Percentiles rank a stretch among this genome's conserved stretches.
These are phyloP conservation scores for Phytophthora ohioensis DNA, from an alignment of 352 stramenopile species.

Conservation along the genomic window DNA sequence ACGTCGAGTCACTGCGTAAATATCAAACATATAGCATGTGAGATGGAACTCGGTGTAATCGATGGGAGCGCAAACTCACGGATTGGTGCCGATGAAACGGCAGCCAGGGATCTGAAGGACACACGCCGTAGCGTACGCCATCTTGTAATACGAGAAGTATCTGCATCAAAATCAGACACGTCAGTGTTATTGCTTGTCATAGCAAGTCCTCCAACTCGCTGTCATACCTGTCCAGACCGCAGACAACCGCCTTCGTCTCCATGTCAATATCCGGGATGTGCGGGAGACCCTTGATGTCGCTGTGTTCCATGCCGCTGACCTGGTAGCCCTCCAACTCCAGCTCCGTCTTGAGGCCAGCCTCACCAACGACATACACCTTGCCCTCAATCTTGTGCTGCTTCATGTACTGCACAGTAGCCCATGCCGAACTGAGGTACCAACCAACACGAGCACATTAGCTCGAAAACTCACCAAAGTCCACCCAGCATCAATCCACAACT, in stretches of 20 bases:
- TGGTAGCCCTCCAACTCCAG: conserved; percentile 74
- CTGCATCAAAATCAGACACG: conserved; percentile 31
- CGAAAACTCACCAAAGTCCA: not conserved
- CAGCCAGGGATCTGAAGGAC: conserved; percentile 77
- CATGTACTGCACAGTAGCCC: conserved; percentile 84
- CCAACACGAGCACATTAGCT: conserved; percentile 1
- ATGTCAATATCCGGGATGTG: conserved; percentile 72
- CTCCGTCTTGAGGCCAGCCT: conserved; percentile 73
- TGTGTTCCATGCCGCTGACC: conserved; percentile 72
- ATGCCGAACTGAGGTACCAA: conserved; percentile 65
- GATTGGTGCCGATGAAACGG: conserved; percentile 86
- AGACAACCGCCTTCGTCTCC: conserved; percentile 82
- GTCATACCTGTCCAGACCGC: conserved; percentile 72
- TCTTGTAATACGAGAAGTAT: conserved; percentile 88
- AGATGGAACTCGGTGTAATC: not conserved
- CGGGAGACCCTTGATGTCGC: conserved; percentile 75
- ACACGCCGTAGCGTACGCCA: conserved; percentile 80
- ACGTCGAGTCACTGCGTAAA: conserved; percentile 72
- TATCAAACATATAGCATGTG: not conserved
- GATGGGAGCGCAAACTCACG: conserved; percentile 47
- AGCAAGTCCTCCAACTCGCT: not conserved
- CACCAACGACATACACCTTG: conserved; percentile 90
- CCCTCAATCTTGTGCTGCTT: conserved; percentile 77
- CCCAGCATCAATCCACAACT: conserved; percentile 12
- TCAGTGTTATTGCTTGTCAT: not conserved